Base-by-base conservation (phyloP, 2,329 filamentous ascomycete genomes). In the Pseudocercospora eumusae region DNA sequence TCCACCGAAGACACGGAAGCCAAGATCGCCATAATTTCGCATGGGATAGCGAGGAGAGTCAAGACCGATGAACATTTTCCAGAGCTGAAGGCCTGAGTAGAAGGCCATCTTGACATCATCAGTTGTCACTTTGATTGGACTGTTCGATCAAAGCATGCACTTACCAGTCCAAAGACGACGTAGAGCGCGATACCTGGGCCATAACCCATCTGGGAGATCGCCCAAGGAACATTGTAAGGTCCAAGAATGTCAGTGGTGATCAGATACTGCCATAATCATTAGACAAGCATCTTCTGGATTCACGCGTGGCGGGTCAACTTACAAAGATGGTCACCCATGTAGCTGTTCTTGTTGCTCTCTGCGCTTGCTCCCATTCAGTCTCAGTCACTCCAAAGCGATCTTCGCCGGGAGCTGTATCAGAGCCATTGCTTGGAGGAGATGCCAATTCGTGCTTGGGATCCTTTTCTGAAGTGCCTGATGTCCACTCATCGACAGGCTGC, bases 201-300 rank as follows among this genome's bases (percentile, higher is more conserved):
- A 49, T 71, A 75, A 0, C 72, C 72, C 62, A 75, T 68, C 47
- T 71, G 66, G 2, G 65, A 59, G 9, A 75, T 63, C 1, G 74
- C 71, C 69, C 72, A 76, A 15, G 75, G 75, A 3, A 74, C 70
- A 47, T 68, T 71, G 64, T 69, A 76, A 1, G 75, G 75, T 3
- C 76, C 76, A 1, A 78, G 70, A 25, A 78, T 74, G 60, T 57
- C 23, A 2, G 78, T 80, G 15, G 78, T 80, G 59, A 80, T 79
- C 40, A 80, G 68, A 66, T 78, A 82, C 50, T 54, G 18, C 33
- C 13, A n/a, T n/a, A 15, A 36, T 1, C 1, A 36, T 36, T 36
- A 36, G 33, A 36, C 2, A n/a, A 36, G 13, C 33, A n/a, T 36
- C 11, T 36, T 36, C 33, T 36, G 4, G 44, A 47, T 47, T 11